phyloP scores from a whole-genome alignment of 257 asterid genomes.

The Eustoma russellianum region DNA sequence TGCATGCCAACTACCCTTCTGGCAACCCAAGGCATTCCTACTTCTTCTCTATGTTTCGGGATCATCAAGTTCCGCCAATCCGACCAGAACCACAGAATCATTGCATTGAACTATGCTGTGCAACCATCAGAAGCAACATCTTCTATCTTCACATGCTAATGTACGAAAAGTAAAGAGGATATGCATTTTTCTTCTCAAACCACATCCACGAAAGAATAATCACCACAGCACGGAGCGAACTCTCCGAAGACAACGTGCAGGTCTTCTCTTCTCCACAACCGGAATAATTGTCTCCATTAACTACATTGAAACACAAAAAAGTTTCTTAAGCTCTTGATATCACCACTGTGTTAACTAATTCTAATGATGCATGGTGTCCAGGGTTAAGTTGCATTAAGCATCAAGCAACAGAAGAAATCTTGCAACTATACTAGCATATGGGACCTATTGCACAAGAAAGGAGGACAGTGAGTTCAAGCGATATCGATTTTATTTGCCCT shows the following conservation, averaged over 20 bases:
- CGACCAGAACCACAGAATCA: too few relatives aligned
- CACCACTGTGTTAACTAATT: neutral
- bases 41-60: too few relatives aligned
- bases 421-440: neutral
- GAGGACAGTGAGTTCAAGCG: too few relatives aligned
- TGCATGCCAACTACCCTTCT: too few relatives aligned
- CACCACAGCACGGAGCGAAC: slow-evolving; percentile 49
- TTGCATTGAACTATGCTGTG: too few relatives aligned
- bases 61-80: too few relatives aligned
- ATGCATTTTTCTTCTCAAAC: slow-evolving; percentile 13
- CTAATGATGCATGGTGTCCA: neutral
- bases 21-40: too few relatives aligned
- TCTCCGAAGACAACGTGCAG: slow-evolving; percentile 36
- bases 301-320: slow-evolving; percentile 25
- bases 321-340: neutral
- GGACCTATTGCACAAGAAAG: too few relatives aligned
- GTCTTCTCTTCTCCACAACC: slow-evolving; percentile 58
- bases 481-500: too few relatives aligned
- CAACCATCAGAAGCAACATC: too few relatives aligned
- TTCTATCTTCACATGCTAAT: too few relatives aligned
- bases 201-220: slow-evolving; percentile 3
- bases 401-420: neutral
- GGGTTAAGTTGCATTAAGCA: neutral
- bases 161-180: slow-evolving; percentile 8
- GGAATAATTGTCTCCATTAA: slow-evolving; percentile 79